A percentile compares a stretch with the other conserved stretches of the same genome.
Conservation (phyloP, 768 basidiomycete species). For the Phaeotremella skinneri region DNA sequence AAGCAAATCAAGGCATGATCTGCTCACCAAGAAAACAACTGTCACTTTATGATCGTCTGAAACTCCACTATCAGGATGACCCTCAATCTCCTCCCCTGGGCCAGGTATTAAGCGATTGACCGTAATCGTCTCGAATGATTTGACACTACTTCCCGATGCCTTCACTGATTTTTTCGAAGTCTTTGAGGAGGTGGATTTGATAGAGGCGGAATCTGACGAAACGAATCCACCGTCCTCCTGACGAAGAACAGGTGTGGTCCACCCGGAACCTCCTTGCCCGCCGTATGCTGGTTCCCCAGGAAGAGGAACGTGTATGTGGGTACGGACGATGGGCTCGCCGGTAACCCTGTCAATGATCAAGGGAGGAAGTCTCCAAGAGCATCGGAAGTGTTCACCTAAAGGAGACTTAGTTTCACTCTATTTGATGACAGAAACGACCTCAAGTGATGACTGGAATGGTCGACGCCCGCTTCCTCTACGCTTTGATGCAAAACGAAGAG, state of each 20-base stretch:
- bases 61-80: constrained; percentile 53
- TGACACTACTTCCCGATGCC: constrained; percentile 32
- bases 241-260: constrained; percentile 42
- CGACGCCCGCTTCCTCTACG: too few species aligned
- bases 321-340: constrained; percentile 47
- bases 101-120: constrained; percentile 37
- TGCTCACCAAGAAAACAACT: constrained; percentile 64
- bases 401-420: not conserved
- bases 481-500: not conserved
- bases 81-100: constrained; percentile 48
- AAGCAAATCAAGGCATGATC: not conserved
- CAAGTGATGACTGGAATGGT: too few species aligned
- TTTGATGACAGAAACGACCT: too few species aligned
- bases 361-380: constrained; percentile 51
- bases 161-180: constrained; percentile 10
- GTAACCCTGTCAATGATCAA: constrained; percentile 46
- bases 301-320: constrained; percentile 49
- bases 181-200: constrained; percentile 2
- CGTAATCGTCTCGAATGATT: constrained; percentile 26
- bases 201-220: constrained; percentile 10
- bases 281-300: constrained; percentile 46
- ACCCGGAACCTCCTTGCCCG: constrained; percentile 42
- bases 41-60: constrained; percentile 57
- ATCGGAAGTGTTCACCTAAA: constrained; percentile 53
- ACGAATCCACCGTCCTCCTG: constrained; percentile 36